Evolutionary conservation across 306 rosid species (phyloP).

Genomic region (Cucumis cinereus): DNA sequence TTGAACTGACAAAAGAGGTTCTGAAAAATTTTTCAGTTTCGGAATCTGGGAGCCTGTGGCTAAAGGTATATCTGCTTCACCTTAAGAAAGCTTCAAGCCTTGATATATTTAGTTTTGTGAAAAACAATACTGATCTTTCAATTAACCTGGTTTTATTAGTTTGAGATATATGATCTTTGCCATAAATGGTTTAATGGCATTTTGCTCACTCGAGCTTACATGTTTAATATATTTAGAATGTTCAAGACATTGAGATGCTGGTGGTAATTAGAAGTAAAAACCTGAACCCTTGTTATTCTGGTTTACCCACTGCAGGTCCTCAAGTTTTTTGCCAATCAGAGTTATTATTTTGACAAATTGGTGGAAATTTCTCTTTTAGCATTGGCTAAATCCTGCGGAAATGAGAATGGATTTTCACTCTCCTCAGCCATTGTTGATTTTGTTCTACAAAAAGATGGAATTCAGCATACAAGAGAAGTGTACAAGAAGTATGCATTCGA

Average conservation of each 20-base stretch:
- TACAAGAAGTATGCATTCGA: conserved; percentile 51
- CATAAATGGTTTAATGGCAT: neutral
- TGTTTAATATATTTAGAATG: neutral
- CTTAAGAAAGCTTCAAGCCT: neutral
- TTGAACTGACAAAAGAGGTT: conserved; percentile 36
- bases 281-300: neutral
- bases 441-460: conserved; percentile 65
- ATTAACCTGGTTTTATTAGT: neutral
- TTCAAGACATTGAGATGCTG: neutral
- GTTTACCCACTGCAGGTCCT: conserved; percentile 44
- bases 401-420: conserved; percentile 72
- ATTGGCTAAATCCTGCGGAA: conserved; percentile 56
- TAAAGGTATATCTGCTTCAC: conserved; percentile 39
- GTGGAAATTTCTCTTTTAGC: conserved; percentile 51
- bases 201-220: neutral
- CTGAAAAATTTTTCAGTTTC: conserved; percentile 34
- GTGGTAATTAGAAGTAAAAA: neutral
- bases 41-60: conserved; percentile 71
- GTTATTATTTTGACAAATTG: conserved; percentile 46
- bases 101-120: neutral
- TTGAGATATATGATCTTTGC: neutral
- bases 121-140: neutral
- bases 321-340: conserved; percentile 48
- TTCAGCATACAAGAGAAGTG: conserved; percentile 52
- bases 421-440: conserved; percentile 52